Evolutionary conservation across 2,329 filamentous ascomycete species (phyloP), one percentile per base, ranked within the genome.

Genomic region (Fusarium veterinarium): DNA sequence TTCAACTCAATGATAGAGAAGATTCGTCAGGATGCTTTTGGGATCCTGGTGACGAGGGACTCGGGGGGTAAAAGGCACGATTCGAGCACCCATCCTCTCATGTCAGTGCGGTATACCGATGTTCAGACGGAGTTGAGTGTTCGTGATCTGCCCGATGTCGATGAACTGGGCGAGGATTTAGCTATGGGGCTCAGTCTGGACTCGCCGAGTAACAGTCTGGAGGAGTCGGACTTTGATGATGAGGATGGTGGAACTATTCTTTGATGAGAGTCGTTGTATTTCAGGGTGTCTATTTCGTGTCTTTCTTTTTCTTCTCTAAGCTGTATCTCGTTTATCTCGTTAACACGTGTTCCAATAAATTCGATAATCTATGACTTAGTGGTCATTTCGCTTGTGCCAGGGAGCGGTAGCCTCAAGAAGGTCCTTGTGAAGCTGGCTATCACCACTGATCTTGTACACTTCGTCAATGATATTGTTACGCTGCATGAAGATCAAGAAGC

Each of bases 401-500:
- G 81, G 82, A 71, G 80, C 80, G 37, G 72, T 71, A 7, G 78
- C 84, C 70, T 85, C 80, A 5, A 87, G 66, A 42, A 86, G 71
- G 49, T 77, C 77, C 69, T 80, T 71, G 70, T 87, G 85, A 28
- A 80, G 73, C 45, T 79, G 75, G 12, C 69, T 64, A 40, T 86
- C 83, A 0, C 84, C 84, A 2, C 79, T 81, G 31, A 76, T 75
- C 59, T 79, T 79, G 64, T 86, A 75, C 23, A 83, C 14, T 49
- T 79, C 78, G 23, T 81, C 78, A 12, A 80, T 82, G 4, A 79
- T 61, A 5, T 81, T 81, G 8, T 84, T 72, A 3, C 77, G 73
- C 66, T 79, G 73, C 62, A 78, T 52, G 42, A 86, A 88, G 8
- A 86, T 79, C 64, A 91, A 69, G 38, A 82, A 81, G 2, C 83